Evolutionary conservation across 2,329 filamentous ascomycete species (phyloP).

Genomic region (Colletotrichum godetiae): DNA sequence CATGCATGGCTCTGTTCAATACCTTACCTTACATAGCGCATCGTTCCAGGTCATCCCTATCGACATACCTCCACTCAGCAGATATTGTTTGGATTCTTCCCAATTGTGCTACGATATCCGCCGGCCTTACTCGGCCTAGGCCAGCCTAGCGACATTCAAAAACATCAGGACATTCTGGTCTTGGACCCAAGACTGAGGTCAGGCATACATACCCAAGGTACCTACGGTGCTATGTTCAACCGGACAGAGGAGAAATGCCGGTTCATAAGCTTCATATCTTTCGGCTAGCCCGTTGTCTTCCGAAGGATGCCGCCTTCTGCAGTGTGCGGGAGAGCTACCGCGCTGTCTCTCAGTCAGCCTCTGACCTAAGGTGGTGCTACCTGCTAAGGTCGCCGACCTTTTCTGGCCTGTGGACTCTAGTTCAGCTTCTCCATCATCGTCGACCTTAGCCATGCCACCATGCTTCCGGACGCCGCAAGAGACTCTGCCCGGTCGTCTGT

Average conservation of each 20-base stretch:
- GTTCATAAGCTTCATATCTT: not conserved
- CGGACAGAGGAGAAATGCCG: not conserved
- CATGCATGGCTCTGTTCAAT: not conserved
- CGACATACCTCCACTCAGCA: not conserved
- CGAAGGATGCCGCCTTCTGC: not conserved
- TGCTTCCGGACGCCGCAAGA: not conserved
- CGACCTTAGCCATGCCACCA: not conserved
- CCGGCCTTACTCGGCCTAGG: not conserved
- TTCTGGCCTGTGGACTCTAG: not conserved
- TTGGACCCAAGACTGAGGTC: not conserved
- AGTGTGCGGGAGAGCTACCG: slow-evolving; percentile 8
- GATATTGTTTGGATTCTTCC: not conserved
- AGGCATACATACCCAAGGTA: no score
- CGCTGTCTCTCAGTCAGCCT: not conserved
- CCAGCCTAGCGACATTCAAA: not conserved
- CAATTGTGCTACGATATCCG: not conserved
- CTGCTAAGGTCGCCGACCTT: not conserved
- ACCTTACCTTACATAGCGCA: not conserved
- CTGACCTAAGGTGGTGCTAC: not conserved
- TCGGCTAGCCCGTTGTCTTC: slow-evolving; percentile 4
- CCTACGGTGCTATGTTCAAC: not conserved
- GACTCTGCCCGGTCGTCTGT: not conserved
- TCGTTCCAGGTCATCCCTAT: not conserved
- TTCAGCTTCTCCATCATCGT: not conserved
- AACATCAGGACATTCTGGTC: not conserved